Base-by-base conservation (phyloP, 306 rosid genomes). In the Lagenaria siceraria region DNA sequence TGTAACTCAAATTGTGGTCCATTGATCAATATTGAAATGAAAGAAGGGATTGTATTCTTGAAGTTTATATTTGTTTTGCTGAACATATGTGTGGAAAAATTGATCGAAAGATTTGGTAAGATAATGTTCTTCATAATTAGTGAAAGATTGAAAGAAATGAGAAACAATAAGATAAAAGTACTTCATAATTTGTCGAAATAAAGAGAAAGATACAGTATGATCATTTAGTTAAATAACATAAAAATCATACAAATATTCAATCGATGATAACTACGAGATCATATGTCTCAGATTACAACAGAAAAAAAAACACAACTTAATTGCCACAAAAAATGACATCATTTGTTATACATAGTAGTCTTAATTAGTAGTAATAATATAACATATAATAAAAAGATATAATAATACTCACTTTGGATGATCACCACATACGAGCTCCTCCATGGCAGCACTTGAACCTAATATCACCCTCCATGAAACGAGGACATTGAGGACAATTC, bases 361-460 rank as follows among this genome's bases (percentile, higher is more conserved):
- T 15, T 51, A 51, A 17, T 46, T 51, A 61, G 68, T 61, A 60
- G 65, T 60, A 60, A 24, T 55, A 58, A 25, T 25, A 59, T 1
- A 5, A 24, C 31, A 59, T 55, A 59, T 59, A 24, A 59, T n/a
- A 24, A 58, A 24, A 11, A 43, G 3, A 14, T 5, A 51, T 4
- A 33, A 60, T 10, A 58, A 11, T 6, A 7, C n/a, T 33, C 24
- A 14, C 48, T 15, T 17, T 36, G 14, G 58, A 52, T 49, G 18
- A 49, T 52, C 18, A 46, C 48, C 11, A 74, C 2, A 71, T 11
- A 7, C 77, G 12, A 52, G 31, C 42, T 15, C 65, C 85, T 12
- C 73, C 68, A 55, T 90, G 90, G 82, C 92, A 90, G 17, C 89
- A 90, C 69, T 86, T 88, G 80, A 86, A 90, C 42, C 17, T 48